Percentiles rank a stretch among this genome's conserved stretches.
Conservation (phyloP, 1,139 yeast species). For the Chernovozyma aurita region DNA sequence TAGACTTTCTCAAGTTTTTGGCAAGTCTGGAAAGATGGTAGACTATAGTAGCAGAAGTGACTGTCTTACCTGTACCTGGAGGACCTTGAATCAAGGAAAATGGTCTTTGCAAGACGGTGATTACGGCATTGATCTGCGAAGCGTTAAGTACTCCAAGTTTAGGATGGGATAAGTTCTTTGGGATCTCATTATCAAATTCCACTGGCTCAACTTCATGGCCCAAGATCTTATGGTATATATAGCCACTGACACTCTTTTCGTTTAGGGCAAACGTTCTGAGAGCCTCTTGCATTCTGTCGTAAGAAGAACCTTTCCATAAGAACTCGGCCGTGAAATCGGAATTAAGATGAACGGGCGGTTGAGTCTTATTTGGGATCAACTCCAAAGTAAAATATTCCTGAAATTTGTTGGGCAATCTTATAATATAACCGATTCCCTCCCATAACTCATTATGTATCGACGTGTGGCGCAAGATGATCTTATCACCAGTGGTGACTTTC, state of each 20-base stretch:
- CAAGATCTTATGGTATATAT: conserved; percentile 71
- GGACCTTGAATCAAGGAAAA: conserved; percentile 92
- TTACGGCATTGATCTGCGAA: conserved; percentile 78
- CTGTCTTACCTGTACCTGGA: conserved; percentile 98
- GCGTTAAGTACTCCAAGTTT: conserved; percentile 66
- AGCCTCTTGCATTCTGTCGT: conserved; percentile 80
- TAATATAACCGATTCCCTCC: conserved; percentile 71
- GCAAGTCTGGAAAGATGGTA: conserved; percentile 66
- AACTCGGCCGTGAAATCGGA: conserved; percentile 80
- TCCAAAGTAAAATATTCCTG: conserved; percentile 76
- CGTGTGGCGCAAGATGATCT: conserved; percentile 58
- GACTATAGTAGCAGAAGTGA: conserved; percentile 85
- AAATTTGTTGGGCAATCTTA: conserved; percentile 63
- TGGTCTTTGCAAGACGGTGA: conserved; percentile 67
- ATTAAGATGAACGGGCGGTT: conserved; percentile 55
- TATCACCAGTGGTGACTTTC: conserved; percentile 85
- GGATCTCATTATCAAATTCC: conserved; percentile 57
- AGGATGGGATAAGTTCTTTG: conserved; percentile 60
- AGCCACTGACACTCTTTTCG: conserved; percentile 69
- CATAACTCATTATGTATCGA: conserved; percentile 53
- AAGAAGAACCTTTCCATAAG: conserved; percentile 86
- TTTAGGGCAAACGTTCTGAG: conserved; percentile 68
- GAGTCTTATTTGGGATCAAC: conserved; percentile 34
- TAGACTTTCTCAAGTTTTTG: conserved; percentile 8
- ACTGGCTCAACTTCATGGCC: conserved; percentile 76